phyloP scores from a whole-genome alignment of 2,329 filamentous ascomycete species.

The Calonectria montana region DNA sequence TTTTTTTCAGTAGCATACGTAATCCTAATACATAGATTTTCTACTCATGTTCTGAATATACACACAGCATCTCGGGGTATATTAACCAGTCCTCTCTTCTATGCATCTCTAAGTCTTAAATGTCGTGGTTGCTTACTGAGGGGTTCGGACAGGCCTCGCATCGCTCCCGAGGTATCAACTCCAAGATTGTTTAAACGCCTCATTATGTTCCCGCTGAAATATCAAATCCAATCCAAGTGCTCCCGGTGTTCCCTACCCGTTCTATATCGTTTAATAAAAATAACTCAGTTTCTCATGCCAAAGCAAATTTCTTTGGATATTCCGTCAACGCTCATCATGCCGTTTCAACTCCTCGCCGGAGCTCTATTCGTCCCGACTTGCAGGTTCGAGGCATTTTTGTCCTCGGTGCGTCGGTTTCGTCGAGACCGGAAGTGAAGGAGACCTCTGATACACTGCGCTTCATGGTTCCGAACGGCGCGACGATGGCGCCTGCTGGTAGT shows the following conservation, averaged over 20 bases:
- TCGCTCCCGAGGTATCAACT: constrained; percentile 12
- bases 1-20: neutral
- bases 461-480: constrained; percentile 48
- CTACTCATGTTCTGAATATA: constrained; percentile 17
- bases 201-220: constrained; percentile 15
- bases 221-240: constrained; percentile 8
- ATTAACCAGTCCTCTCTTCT: constrained; percentile 32
- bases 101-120: constrained; percentile 34
- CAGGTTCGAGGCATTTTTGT: constrained; percentile 55
- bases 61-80: constrained; percentile 28
- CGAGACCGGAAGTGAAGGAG: constrained; percentile 53
- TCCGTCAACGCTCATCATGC: constrained; percentile 22
- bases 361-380: constrained; percentile 52
- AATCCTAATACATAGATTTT: constrained; percentile 12
- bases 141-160: constrained; percentile 18
- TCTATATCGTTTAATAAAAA: constrained; percentile 21
- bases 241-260: constrained; percentile 17
- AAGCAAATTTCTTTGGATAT: neutral
- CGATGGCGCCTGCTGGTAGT: constrained; percentile 35
- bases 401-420: constrained; percentile 47
- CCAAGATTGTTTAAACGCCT: constrained; percentile 26
- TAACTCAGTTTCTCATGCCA: constrained; percentile 19
- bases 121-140: constrained; percentile 19
- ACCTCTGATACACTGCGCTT: constrained; percentile 67
- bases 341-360: constrained; percentile 45